A percentile compares a stretch with the other conserved stretches of the same genome.
Conservation (phyloP, 148 eudicot genomes). For the Cornus controversa region DNA sequence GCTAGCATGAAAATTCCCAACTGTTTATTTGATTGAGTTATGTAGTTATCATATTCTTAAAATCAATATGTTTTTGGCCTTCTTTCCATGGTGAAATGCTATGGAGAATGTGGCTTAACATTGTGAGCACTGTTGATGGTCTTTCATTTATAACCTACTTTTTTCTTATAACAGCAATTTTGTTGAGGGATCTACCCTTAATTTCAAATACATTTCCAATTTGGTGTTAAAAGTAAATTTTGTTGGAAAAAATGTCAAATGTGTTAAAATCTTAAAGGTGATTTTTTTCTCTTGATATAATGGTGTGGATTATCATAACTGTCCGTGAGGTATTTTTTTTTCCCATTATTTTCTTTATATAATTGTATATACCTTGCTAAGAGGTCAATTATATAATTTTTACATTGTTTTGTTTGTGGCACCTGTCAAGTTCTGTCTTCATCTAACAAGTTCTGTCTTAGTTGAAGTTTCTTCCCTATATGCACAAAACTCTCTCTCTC, state of each 20-base stretch:
- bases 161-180: no score
- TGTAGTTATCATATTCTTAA: no score
- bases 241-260: background rate
- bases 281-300: background rate
- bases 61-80: no score
- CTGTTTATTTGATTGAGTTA: background rate
- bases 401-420: no score
- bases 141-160: no score
- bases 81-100: no score
- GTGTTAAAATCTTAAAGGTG: background rate
- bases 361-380: background rate
- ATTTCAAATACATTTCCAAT: background rate
- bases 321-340: background rate
- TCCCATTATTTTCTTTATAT: background rate
- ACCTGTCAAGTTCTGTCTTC: no score
- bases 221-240: background rate
- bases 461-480: background rate
- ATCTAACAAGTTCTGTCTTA: no score
- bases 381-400: no score
- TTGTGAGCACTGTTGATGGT: no score
- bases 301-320: background rate
- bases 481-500: background rate
- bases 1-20: background rate
- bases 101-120: no score
- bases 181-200: no score